Evolutionary conservation across 1,284 basidiomycete genomes (phyloP), one percentile per base, ranked within the genome.

Genomic region (Trichosporon sp.): DNA sequence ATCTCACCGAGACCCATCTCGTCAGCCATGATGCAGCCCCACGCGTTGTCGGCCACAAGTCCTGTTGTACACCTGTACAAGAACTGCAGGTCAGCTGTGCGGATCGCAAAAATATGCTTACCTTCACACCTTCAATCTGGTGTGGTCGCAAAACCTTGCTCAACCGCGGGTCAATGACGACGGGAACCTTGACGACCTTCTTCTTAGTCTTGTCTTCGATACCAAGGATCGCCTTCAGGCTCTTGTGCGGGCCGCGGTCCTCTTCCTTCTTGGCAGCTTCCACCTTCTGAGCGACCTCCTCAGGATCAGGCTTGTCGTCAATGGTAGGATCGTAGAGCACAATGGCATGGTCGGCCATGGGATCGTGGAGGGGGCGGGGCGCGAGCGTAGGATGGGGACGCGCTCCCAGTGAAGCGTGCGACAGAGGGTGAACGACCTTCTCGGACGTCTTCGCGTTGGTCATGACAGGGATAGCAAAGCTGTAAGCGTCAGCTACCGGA

Each of bases 21-120:
- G 80, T 99, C 96, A 0, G 97, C 96, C 92, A 99, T 95, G 79
- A 99, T 99, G 77, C 94, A 98, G 0, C 96, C 96, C 76, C 94
- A 94, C 68, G 96, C 94, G 74, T 93, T 92, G 65, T 94, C 89
- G 29, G 91, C 92, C 64, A 95, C 84, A 89, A 97, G 91, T 1
- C 95, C 97, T 0, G 93, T 98, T 8, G 95, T 91, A 79, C 95
- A 96, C 81, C 89, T 90, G 83, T 98, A 99, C 79, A 99, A 84
- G 83, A 99, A 99, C 91, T 80, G 58, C 2, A 18, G 42, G 65
- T 77, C 23, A 79, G 71, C 32, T 65, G 34, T 69, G 65, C 66
- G 27, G 65, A 65, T 6, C 8, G 38, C 29, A 47, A 62, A 31
- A 25, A 18, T 38, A 13, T 77, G 29, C 86, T 71, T 73, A 93